Base-by-base conservation (phyloP, 495 filamentous ascomycete species). In the Penicillium paxilli region DNA sequence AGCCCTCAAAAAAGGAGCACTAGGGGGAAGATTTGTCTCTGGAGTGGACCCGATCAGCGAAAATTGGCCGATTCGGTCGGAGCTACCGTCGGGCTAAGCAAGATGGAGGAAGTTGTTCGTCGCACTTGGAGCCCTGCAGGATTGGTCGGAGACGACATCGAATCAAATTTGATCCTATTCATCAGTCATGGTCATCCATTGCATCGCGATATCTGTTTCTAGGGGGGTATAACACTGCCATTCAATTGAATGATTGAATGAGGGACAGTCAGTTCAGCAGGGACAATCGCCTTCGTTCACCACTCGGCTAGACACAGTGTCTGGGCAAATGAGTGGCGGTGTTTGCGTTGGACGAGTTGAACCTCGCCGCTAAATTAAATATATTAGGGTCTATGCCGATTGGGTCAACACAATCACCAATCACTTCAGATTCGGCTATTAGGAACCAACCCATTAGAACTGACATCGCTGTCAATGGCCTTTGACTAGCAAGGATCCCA, bases 41-140 rank as follows among this genome's bases (percentile, higher is more conserved):
- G 22, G 48, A 42, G 58, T 55, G 54, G 49, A 48, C 8, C 19
- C 28, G 58, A 60, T 60, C 58, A 41, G 49, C 58, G 14, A 33
- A 30, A 44, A 52, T 40, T 44, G 30, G 41, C 56, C 51, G 41
- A 47, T 59, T 59, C 28, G 44, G 55, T 54, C 28, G 22, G 5
- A 19, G 21, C 42, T 55, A 49, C 35, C 25, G 44, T 37, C 44
- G 45, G 35, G 20, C 53, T 50, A 55, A 40, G 28, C 35, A 44
- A 3, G 25, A 37, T 55, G 52, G 45, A 32, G 35, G n/a, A n/a
- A 45, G 21, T 44, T n/a, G 20, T 19, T 44, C 41, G 20, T 25
- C 41, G 47, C 33, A 33, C 33, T 26, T 14, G 17, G 47, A 21
- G 16, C 17, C 32, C 47, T 49, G 47, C 47, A 32, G 47, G 44